phyloP scores from a whole-genome alignment of 306 rosid genomes.

The Oxytropis ochrocephala region DNA sequence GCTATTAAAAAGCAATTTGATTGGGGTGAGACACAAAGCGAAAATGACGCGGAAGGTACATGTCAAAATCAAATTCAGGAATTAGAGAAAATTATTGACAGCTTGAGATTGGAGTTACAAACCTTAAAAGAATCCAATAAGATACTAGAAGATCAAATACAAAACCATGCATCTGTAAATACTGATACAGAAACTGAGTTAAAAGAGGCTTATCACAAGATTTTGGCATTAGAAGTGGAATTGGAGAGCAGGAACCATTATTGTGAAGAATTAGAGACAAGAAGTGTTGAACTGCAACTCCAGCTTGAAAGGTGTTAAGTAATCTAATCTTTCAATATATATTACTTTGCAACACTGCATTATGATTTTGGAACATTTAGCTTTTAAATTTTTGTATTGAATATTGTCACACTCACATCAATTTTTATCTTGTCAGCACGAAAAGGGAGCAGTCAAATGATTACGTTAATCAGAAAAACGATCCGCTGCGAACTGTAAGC shows the following conservation, averaged over 20 bases:
- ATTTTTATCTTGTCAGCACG: slow-evolving; percentile 34
- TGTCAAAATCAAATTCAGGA: slow-evolving; percentile 49
- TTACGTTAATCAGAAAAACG: slow-evolving; percentile 36
- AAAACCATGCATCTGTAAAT: slow-evolving; percentile 29
- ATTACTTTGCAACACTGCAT: neutral
- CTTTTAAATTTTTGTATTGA: slow-evolving; percentile 5
- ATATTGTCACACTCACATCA: slow-evolving; percentile 16
- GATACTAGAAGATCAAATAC: slow-evolving; percentile 37
- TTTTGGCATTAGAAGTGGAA: slow-evolving; percentile 62
- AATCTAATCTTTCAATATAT: slow-evolving; percentile 1
- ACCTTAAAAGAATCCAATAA: slow-evolving; percentile 37
- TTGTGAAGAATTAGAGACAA: slow-evolving; percentile 72
- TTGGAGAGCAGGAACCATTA: slow-evolving; percentile 44
- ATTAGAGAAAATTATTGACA: slow-evolving; percentile 41
- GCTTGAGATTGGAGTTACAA: slow-evolving; percentile 50
- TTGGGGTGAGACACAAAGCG: slow-evolving; percentile 77
- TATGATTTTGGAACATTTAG: slow-evolving; percentile 8
- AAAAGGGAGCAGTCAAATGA: slow-evolving; percentile 29
- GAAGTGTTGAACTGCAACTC: slow-evolving; percentile 71
- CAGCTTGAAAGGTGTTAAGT: slow-evolving; percentile 64
- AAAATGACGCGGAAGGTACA: slow-evolving; percentile 62
- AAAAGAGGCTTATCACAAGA: slow-evolving; percentile 44
- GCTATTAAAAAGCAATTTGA: slow-evolving; percentile 62
- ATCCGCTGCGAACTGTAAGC: slow-evolving; percentile 64
- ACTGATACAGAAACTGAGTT: slow-evolving; percentile 49